Evolutionary conservation across 805 yeast genomes (phyloP).

Genomic region (Candida multigemmis): DNA sequence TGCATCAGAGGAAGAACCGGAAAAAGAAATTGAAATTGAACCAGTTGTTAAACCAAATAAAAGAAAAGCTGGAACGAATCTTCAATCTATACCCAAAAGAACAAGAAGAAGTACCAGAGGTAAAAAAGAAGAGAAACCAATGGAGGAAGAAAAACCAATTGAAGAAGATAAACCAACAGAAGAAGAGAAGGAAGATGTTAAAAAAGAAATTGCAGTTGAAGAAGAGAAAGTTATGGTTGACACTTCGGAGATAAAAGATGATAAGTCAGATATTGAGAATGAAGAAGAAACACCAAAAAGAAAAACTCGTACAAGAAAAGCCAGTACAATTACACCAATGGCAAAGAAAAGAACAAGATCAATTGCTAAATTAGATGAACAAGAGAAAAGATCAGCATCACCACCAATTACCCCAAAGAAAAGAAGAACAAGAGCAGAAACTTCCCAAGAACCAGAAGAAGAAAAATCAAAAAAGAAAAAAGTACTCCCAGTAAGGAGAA

Average conservation of each 20-base stretch:
- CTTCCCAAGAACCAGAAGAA: constrained; percentile 3
- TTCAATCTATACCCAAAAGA: too few species aligned
- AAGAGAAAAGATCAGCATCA: constrained; percentile 1
- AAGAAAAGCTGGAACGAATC: too few species aligned
- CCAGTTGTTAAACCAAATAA: too few species aligned
- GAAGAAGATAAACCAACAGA: constrained; percentile 5
- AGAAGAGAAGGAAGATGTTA: constrained; percentile 12
- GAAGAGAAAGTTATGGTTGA: too few species aligned
- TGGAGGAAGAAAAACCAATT: constrained; percentile 2
- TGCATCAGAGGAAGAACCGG: constrained; percentile 4
- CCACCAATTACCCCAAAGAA: neutral
- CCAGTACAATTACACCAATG: constrained; percentile 1
- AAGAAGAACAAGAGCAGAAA: constrained; percentile 1
- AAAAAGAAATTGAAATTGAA: constrained; percentile 1
- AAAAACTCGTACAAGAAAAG: constrained; percentile 2
- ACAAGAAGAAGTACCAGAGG: constrained; percentile 2
- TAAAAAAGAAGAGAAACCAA: constrained; percentile 5
- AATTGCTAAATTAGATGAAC: constrained; percentile 3
- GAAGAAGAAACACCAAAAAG: constrained; percentile 2
- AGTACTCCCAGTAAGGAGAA: constrained; percentile 9
- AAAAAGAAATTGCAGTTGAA: constrained; percentile 15
- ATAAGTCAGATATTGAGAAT: constrained; percentile 1
- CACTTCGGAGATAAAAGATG: too few species aligned
- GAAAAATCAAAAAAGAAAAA: constrained; percentile 3
- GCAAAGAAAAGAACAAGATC: constrained; percentile 3